A percentile compares a stretch with the other conserved stretches of the same genome.
Evolutionary conservation across 2,329 filamentous ascomycete genomes (phyloP).

Genomic region (Aspergillus hortae): DNA sequence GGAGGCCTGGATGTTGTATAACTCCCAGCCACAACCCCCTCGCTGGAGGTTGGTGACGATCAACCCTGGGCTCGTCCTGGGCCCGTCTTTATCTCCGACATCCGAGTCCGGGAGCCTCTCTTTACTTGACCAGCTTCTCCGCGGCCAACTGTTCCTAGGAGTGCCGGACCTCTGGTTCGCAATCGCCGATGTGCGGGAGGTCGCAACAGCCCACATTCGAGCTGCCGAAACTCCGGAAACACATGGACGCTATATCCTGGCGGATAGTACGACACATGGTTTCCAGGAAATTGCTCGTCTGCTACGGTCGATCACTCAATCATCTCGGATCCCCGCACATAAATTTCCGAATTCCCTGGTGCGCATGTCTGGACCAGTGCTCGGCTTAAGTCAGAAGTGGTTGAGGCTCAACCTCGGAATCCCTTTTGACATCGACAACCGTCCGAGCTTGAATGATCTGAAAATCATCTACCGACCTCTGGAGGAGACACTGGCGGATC

Average conservation of each 20-base stretch:
- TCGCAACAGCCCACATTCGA: slow-evolving; percentile 13
- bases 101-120: slow-evolving; percentile 25
- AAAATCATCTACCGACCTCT: slow-evolving; percentile 16
- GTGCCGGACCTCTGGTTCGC: slow-evolving; percentile 23
- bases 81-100: slow-evolving; percentile 15
- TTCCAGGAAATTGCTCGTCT: slow-evolving; percentile 11
- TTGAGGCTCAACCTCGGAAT: slow-evolving; percentile 17
- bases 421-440: slow-evolving; percentile 19
- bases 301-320: slow-evolving; percentile 6
- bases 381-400: slow-evolving; percentile 18
- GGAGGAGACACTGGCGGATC: slow-evolving; percentile 12
- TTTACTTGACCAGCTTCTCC: slow-evolving; percentile 22
- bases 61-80: slow-evolving; percentile 24
- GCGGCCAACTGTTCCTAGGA: slow-evolving; percentile 22
- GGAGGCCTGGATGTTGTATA: slow-evolving; percentile 22
- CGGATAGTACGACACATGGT: slow-evolving; percentile 3
- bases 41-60: slow-evolving; percentile 27
- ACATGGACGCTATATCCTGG: slow-evolving; percentile 13
- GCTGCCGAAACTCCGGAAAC: slow-evolving; percentile 7
- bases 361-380: slow-evolving; percentile 12
- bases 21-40: slow-evolving; percentile 10
- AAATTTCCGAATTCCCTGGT: slow-evolving; percentile 12
- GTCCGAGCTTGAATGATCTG: slow-evolving; percentile 18
- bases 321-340: slow-evolving; percentile 1
- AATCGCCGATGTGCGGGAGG: slow-evolving; percentile 13